Conservation (phyloP, 306 rosid species). For the Lathyrus oleraceus region DNA sequence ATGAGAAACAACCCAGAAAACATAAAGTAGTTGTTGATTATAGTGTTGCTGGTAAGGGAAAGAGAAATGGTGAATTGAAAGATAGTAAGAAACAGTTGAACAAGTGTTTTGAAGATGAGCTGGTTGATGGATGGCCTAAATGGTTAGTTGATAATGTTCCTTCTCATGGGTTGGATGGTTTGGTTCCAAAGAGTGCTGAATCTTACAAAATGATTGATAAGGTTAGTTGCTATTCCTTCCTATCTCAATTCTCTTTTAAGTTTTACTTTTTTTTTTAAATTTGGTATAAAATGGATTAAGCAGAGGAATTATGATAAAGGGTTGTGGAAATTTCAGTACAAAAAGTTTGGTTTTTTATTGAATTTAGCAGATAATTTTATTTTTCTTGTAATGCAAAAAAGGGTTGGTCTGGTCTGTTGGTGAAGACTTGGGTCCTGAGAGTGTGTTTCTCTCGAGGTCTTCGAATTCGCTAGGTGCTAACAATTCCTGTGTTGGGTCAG, state of each 20-base stretch:
- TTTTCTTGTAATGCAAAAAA: no score
- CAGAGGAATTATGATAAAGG: background rate
- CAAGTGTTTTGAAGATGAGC: slow-evolving; percentile 40
- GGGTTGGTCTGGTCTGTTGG: no score
- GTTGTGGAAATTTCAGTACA: background rate
- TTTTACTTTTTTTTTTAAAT: background rate
- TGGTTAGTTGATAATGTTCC: slow-evolving; percentile 51
- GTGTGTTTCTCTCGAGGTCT: no score
- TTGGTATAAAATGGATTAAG: background rate
- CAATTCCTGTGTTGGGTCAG: no score
- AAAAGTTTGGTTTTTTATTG: slow-evolving; percentile 1
- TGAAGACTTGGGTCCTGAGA: no score
- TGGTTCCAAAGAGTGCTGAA: slow-evolving; percentile 81
- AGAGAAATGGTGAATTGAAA: slow-evolving; percentile 28
- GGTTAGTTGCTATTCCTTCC: slow-evolving; percentile 36
- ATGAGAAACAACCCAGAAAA: slow-evolving; percentile 32
- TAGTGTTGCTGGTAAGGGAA: slow-evolving; percentile 28
- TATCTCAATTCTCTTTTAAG: background rate
- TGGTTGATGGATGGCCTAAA: slow-evolving; percentile 47
- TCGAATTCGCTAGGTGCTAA: no score
- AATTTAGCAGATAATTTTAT: no score
- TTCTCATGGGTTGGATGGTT: slow-evolving; percentile 41
- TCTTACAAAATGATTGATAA: slow-evolving; percentile 74
- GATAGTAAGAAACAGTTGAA: slow-evolving; percentile 30
- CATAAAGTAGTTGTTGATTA: slow-evolving; percentile 15